These are phyloP conservation scores for Globisporangium uncinulatum DNA, from an alignment of 352 stramenopile genomes.

Conservation along the genomic window DNA sequence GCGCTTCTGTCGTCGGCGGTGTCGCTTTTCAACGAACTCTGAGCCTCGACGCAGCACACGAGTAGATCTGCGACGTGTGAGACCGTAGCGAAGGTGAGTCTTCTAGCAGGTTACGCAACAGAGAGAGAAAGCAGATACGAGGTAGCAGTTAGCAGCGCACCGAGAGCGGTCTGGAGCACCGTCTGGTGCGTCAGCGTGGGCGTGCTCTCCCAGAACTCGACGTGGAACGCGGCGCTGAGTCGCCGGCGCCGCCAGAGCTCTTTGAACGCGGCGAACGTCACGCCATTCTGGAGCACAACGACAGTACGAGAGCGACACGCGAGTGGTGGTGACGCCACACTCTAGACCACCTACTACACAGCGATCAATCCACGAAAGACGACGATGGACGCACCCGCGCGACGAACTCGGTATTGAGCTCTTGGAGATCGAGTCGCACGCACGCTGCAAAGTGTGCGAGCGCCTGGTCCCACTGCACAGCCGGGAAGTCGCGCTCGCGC, in stretches of 20 bases:
- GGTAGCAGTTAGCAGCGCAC: slow-evolving; percentile 9
- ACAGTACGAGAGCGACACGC: background rate
- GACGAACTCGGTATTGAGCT: slow-evolving; percentile 33
- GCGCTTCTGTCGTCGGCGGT: background rate
- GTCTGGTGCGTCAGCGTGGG: slow-evolving; percentile 46
- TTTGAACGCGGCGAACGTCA: slow-evolving; percentile 44
- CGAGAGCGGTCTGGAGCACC: slow-evolving; percentile 47
- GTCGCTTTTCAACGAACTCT: slow-evolving; percentile 17
- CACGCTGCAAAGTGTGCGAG: slow-evolving; percentile 34
- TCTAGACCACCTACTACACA: no score
- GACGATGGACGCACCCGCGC: slow-evolving; percentile 12
- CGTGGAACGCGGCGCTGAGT: slow-evolving; percentile 59
- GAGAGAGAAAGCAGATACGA: background rate
- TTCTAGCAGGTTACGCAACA: background rate
- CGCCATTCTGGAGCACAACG: slow-evolving; percentile 10
- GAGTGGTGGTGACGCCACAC: no score
- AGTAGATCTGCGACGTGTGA: slow-evolving; percentile 22
- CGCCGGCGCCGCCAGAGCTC: slow-evolving; percentile 31
- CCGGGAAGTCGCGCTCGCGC: slow-evolving; percentile 5
- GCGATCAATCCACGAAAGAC: background rate
- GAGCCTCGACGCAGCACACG: slow-evolving; percentile 28
- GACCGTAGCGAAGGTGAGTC: background rate
- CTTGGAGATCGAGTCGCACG: slow-evolving; percentile 29
- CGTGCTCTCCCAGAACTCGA: slow-evolving; percentile 75
- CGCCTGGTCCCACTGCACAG: slow-evolving; percentile 25